A percentile compares a stretch with the other conserved stretches of the same genome.
phyloP scores from a whole-genome alignment of 495 filamentous ascomycete genomes.

The Oidiodendron maius region DNA sequence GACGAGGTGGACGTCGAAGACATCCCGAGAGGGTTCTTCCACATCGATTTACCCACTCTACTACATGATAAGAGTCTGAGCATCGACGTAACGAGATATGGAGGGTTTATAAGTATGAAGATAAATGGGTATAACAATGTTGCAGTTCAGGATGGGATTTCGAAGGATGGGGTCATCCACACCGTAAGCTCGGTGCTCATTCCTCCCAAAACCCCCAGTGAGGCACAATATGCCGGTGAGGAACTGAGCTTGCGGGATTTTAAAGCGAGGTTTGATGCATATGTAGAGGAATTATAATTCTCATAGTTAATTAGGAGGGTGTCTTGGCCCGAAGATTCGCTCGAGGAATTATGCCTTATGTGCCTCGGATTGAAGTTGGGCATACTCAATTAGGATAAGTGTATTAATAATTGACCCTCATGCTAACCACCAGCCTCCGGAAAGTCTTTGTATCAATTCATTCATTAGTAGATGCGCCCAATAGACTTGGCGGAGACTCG shows the following conservation, averaged over 20 bases:
- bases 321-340: too few relatives aligned
- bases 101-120: slow-evolving; percentile 55
- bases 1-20: slow-evolving; percentile 7
- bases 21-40: slow-evolving; percentile 22
- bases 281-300: slow-evolving; percentile 20
- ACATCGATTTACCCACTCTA: slow-evolving; percentile 64
- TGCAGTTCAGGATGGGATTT: slow-evolving; percentile 57
- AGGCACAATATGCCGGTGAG: slow-evolving; percentile 30
- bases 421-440: too few relatives aligned
- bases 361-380: too few relatives aligned
- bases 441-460: too few relatives aligned
- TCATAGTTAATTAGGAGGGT: too few relatives aligned
- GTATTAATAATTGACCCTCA: too few relatives aligned
- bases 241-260: slow-evolving; percentile 62
- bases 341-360: too few relatives aligned
- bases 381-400: too few relatives aligned
- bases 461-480: too few relatives aligned
- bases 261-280: slow-evolving; percentile 19
- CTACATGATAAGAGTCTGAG: slow-evolving; percentile 51
- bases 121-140: slow-evolving; percentile 64
- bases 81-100: slow-evolving; percentile 62
- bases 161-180: slow-evolving; percentile 71
- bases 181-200: slow-evolving; percentile 64
- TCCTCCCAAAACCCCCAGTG: slow-evolving; percentile 53
- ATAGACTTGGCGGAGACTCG: too few relatives aligned